Evolutionary conservation across 495 filamentous ascomycete genomes (phyloP), one percentile per base, ranked within the genome.

Genomic region (Neurospora sp.): DNA sequence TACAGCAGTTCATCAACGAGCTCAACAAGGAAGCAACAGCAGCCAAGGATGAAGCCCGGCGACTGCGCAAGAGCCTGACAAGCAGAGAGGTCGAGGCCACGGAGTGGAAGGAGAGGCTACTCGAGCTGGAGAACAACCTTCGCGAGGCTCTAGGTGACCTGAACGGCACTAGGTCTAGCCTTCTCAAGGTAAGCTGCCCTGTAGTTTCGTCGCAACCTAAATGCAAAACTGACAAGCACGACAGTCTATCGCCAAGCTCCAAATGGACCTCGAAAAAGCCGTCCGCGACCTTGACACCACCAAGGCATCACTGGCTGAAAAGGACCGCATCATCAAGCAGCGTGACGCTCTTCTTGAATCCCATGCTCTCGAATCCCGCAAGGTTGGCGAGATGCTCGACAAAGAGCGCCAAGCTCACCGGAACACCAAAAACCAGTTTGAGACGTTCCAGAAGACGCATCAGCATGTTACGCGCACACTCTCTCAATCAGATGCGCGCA

Each of bases 291-390:
- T 98, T 69, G 92, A 98, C 75, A 87, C 84, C 39, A 89, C 91
- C 16, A 91, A 92, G 76, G 87, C 87, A 39, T 88, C 91, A 41
- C 85, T 97, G 20, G 88, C 88, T 27, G 94, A 98, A 78, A 98
- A 94, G 78, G 94, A 98, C 69, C 89, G 91, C 38, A 84, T 96
- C 71, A 89, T 99, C 75, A 93, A 92, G 71, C 93, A 96, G 77
- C 93, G 96, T n/a, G 94, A 98, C 75, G 86, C 88, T 38, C 86
- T 98, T n/a, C 88, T 99, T 18, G 96, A 99, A 81, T 92, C 88
- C 69, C 90, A 95, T 76, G 93, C 90, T 0, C 89, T 97, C 53
- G 96, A 99, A 78, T 91, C 89, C 39, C 88, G 92, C 69, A 94
- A 94, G 77, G 83, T 98, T 38, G 89, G 89, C 7, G 95, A 98